Evolutionary conservation across 164 flowering plant species (phyloP).

Genomic region (Macadamia tetraphylla): DNA sequence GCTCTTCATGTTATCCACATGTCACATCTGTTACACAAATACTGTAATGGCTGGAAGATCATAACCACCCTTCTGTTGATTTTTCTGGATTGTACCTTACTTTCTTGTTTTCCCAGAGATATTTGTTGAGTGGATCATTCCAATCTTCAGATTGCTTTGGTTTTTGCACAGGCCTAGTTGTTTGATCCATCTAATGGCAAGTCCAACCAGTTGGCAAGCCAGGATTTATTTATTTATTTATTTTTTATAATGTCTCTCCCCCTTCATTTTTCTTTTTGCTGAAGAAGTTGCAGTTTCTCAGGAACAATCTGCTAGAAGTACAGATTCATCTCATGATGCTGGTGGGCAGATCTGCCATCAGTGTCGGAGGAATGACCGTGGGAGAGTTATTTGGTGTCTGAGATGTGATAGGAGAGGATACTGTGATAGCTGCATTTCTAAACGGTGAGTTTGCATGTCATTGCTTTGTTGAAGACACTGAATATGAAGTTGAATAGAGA

Average conservation of each 20-base stretch:
- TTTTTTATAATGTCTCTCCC: too few relatives aligned
- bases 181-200: neutral
- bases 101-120: neutral
- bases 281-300: slow-evolving; percentile 4
- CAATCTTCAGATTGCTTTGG: neutral
- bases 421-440: slow-evolving; percentile 71
- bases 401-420: slow-evolving; percentile 84
- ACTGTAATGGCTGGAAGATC: neutral
- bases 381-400: slow-evolving; percentile 65
- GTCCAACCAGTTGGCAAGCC: neutral
- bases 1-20: neutral
- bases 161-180: neutral
- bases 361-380: slow-evolving; percentile 56
- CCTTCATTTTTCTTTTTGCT: neutral
- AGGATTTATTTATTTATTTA: too few relatives aligned
- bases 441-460: slow-evolving; percentile 47
- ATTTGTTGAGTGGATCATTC: neutral
- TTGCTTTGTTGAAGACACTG: slow-evolving; percentile 5
- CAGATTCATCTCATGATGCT: slow-evolving; percentile 66
- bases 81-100: neutral
- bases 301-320: slow-evolving; percentile 49
- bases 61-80: neutral
- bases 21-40: neutral
- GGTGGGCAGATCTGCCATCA: slow-evolving; percentile 87
- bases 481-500: neutral